Base-by-base conservation (phyloP, 495 filamentous ascomycete genomes). In the Penicillium bovifimosum region DNA sequence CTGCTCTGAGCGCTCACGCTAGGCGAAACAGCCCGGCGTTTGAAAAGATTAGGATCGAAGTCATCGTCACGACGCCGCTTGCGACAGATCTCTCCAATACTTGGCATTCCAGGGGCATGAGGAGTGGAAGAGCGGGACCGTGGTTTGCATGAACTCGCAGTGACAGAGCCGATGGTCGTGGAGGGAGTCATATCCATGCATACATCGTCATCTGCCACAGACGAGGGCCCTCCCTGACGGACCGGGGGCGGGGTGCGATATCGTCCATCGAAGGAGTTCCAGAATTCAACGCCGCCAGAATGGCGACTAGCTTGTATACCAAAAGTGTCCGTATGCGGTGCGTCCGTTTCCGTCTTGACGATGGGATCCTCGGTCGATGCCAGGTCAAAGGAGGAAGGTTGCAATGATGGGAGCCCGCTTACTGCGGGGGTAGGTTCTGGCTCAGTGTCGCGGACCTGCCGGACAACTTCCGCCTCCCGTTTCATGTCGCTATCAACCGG, bases 391-490 rank as follows among this genome's bases (percentile, higher is more conserved):
- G 73, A 65, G n/a, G 84, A 80, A 6, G 72, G 71, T 1, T 79
- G 73, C 2, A 72, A 60, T 9, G 71, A 75, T 26, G 72, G 64
- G 26, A 71, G 61, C 34, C 65, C 60, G 31, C 63, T 52, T 35
- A 76, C 47, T 11, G 61, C 69, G 5, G 67, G 74, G 4, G 70
- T 64, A 32, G 67, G 69, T 47, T 72, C 70, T 13, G 73, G 66
- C 49, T 85, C 79, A 48, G 79, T 82, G 67, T 96, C 92, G 14
- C 88, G 87, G 29, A 96, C 91, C 68, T 96, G 95, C 2, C 87
- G 86, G 49, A 97, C 86, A 1, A 96, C 91, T 70, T 97, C 91
- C 10, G 92, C 90, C 74, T 99, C 93, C 34, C 90, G 86, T 50
- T 87, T 85, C 54, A 91, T 80, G 66, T 99, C 93, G 36, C 84